Percentiles rank a stretch among this genome's conserved stretches.
Conservation (phyloP, 495 filamentous ascomycete species). For the Bathelium albidoporum region DNA sequence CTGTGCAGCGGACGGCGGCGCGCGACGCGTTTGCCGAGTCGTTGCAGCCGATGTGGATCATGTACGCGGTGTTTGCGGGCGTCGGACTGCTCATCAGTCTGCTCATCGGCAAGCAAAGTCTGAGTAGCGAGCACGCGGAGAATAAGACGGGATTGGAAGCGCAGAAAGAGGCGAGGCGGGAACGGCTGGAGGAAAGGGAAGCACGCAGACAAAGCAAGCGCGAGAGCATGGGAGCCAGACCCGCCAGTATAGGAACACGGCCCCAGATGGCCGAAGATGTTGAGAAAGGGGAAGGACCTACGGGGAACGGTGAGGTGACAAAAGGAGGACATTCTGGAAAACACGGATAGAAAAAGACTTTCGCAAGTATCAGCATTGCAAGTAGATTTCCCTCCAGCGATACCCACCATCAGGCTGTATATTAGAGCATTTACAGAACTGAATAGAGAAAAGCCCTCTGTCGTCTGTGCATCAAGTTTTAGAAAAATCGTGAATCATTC, state of each 20-base stretch:
- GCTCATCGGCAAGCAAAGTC: conserved; percentile 31
- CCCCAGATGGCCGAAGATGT: not conserved
- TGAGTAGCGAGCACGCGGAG: conserved; percentile 27
- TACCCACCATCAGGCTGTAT: not conserved
- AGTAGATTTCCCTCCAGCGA: not conserved
- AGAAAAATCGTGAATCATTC: not conserved
- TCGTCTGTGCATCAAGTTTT: not conserved
- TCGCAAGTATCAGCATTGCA: not conserved
- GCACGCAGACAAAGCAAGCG: conserved; percentile 15
- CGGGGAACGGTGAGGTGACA: not conserved
- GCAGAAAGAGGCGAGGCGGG: conserved; percentile 25
- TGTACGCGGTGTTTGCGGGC: conserved; percentile 33
- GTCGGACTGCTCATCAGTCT: conserved; percentile 29
- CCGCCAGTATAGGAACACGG: not conserved
- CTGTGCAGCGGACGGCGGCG: conserved; percentile 24
- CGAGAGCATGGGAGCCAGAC: not conserved
- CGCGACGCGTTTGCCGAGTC: conserved; percentile 33
- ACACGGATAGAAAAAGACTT: not conserved
- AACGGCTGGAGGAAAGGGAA: conserved; percentile 19
- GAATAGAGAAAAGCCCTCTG: not conserved
- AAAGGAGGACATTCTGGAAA: not conserved
- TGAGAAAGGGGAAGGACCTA: not conserved
- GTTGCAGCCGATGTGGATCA: conserved; percentile 39
- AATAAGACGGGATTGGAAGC: conserved; percentile 33
- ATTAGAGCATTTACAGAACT: not conserved